Percentiles rank a stretch among this genome's conserved stretches.
Conservation (phyloP, 2,329 filamentous ascomycete species). For the Penicillium sp. region DNA sequence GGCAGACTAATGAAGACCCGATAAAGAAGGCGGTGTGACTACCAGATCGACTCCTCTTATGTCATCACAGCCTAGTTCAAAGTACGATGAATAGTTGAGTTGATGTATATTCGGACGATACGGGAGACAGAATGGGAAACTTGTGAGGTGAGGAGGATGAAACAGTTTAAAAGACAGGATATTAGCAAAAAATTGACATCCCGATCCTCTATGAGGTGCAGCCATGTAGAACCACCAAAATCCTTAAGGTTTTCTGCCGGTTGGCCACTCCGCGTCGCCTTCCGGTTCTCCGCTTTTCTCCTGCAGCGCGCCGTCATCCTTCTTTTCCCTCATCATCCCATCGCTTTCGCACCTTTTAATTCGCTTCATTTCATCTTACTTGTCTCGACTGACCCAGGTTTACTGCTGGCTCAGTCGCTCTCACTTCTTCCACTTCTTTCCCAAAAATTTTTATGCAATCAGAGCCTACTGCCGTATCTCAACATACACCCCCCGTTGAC, state of each 20-base stretch:
- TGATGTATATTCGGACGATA: neutral
- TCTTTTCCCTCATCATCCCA: constrained; percentile 19
- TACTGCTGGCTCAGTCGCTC: constrained; percentile 59
- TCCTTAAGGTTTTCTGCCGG: constrained; percentile 8
- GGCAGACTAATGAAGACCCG: neutral
- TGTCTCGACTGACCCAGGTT: constrained; percentile 55
- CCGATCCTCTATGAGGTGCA: neutral
- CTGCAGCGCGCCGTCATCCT: constrained; percentile 12
- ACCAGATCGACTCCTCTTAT: neutral
- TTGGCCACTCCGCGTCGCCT: constrained; percentile 25
- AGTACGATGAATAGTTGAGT: neutral
- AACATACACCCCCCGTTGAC: constrained; percentile 49
- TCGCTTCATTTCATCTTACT: constrained; percentile 4
- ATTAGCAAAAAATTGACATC: neutral
- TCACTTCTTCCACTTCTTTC: constrained; percentile 34
- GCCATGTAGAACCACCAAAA: neutral
- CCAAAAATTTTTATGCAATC: constrained; percentile 66
- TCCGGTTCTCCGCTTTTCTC: constrained; percentile 12
- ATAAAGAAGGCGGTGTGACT: neutral
- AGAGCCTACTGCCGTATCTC: constrained; percentile 57
- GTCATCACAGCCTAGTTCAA: neutral
- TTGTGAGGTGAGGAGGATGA: neutral
- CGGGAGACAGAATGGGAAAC: neutral
- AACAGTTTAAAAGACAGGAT: neutral
- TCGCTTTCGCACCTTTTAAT: constrained; percentile 15